Base-by-base conservation (phyloP, 805 yeast genomes). In the Ogataea pignaliae region DNA sequence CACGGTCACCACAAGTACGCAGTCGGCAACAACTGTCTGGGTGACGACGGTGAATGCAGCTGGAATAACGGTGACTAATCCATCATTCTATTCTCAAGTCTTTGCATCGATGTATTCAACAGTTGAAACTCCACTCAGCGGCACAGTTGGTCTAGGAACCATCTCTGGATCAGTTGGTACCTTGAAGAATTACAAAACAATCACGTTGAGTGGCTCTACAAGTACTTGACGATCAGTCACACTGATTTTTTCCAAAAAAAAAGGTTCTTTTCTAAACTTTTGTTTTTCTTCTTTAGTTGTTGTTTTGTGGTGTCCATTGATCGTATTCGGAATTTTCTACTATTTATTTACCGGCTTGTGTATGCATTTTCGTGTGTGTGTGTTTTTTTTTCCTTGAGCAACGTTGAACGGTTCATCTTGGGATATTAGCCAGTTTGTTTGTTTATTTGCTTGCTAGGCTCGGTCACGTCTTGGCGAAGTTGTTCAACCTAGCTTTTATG, bases 61-160 rank as follows among this genome's bases (percentile, higher is more conserved):
- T n/a, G 81, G 83, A 75, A 75, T 68, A 12, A 79, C 86, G 0
- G 50, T 65, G 11, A 68, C 72, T 0, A 61, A 54, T 2, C 71
- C 73, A 43, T 69, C 80, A 0, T 52, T 71, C 2, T 85, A 66
- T 60, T 58, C 73, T 9, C 91, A 85, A 56, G 44, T 57, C 11
- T 83, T 82, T 50, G 35, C 64, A 10, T 44, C 71, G 11, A 63
- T 69, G 46, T 80, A 71, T 50, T 46, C 69, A 1, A 54, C 75
- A 1, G 64, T 79, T 1, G 70, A 71, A 0, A 40, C 69, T 0
- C 80, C 80, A 10, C 60, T 76, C 10, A 54, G 78, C 0, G 98
- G 97, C 3, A 59, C 77, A 2, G 72, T 89, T 41, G 97, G 97
- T 0, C 59, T 91, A 41, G 97, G 97, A 1, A 66, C 85, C 3